A percentile compares a stretch with the other conserved stretches of the same genome.
phyloP scores from a whole-genome alignment of 2,329 filamentous ascomycete species.

The Paramyrothecium roridum region DNA sequence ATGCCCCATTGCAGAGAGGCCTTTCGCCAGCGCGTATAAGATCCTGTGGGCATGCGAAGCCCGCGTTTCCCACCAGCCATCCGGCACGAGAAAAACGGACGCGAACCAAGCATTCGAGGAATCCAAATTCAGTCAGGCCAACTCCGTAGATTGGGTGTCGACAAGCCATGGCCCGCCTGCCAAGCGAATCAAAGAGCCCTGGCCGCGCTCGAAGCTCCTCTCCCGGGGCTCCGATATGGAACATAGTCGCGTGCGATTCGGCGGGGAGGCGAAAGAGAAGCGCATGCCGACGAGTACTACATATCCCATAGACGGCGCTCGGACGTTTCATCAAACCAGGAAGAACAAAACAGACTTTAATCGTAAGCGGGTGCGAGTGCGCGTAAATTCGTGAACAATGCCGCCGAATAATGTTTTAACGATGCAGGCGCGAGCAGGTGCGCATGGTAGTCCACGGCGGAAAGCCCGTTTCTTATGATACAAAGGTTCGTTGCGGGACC shows the following conservation, averaged over 20 bases:
- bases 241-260: not conserved
- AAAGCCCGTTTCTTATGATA: not conserved
- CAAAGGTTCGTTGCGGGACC: not conserved
- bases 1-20: not conserved
- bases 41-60: not conserved
- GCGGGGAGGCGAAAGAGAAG: not conserved
- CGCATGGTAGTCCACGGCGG: not conserved
- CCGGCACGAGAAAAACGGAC: too few relatives aligned
- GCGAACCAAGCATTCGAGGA: too few relatives aligned
- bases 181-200: too few relatives aligned
- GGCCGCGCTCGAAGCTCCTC: too few relatives aligned
- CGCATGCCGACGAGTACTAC: not conserved
- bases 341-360: not conserved
- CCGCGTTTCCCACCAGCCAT: too few relatives aligned
- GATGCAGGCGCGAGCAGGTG: not conserved
- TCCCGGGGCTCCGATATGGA: not conserved
- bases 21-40: not conserved
- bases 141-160: too few relatives aligned
- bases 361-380: not conserved
- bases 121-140: too few relatives aligned
- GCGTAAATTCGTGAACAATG: constrained; percentile 16
- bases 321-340: not conserved
- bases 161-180: too few relatives aligned
- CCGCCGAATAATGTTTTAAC: not conserved
- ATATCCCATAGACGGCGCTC: not conserved